Conservation (phyloP, 768 basidiomycete species). For the Termitomyces sp. region DNA sequence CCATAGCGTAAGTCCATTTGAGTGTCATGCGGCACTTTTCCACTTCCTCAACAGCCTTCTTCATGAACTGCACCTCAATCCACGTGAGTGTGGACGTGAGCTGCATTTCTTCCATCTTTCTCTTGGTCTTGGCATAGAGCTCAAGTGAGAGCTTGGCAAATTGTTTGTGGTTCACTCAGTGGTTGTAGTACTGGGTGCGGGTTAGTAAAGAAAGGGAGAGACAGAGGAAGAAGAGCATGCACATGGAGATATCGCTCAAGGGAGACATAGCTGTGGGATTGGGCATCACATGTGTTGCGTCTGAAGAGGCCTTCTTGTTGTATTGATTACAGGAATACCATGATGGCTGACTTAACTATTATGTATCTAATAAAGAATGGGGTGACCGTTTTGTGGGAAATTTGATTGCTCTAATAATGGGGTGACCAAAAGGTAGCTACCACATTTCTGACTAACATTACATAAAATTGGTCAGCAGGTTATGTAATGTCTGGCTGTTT, state of each 20-base stretch:
- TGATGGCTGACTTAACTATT: no score
- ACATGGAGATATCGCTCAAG: constrained; percentile 96
- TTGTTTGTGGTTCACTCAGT: constrained; percentile 99
- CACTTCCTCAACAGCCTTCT: constrained; percentile 93
- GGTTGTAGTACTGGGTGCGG: constrained; percentile 96
- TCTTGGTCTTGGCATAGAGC: constrained; percentile 92
- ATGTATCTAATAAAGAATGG: no score
- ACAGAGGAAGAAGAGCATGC: constrained; percentile 18
- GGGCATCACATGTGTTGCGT: constrained; percentile 89
- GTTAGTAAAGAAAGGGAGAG: constrained; percentile 2
- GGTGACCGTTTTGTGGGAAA: no score
- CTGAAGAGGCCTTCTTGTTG: constrained; percentile 85
- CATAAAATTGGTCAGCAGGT: no score
- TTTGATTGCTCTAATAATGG: no score
- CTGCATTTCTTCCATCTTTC: constrained; percentile 99
- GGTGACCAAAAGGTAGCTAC: no score
- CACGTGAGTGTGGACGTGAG: constrained; percentile 86
- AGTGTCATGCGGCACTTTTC: constrained; percentile 89
- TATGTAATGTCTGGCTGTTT: no score
- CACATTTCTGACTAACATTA: no score
- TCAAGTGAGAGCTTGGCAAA: constrained; percentile 93
- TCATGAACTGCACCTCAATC: constrained; percentile 99
- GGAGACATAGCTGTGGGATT: constrained; percentile 84
- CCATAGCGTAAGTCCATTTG: constrained; percentile 99
- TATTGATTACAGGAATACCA: constrained; percentile 99